Evolutionary conservation across 192 early-diverging fungal species (phyloP).

Genomic region (Coemansia sp.): DNA sequence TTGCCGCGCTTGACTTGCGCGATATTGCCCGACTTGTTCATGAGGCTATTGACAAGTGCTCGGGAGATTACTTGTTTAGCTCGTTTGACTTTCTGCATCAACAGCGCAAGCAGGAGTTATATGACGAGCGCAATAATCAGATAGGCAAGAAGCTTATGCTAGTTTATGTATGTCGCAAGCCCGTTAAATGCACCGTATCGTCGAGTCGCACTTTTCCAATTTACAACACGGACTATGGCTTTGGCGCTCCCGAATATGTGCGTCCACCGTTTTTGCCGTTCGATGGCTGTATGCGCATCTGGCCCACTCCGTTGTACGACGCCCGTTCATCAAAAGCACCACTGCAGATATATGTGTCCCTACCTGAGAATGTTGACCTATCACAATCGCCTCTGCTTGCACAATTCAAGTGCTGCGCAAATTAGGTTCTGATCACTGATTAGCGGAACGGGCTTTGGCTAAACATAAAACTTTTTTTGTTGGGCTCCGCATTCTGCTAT

Average conservation of each 20-base stretch:
- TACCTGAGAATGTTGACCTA: conserved; percentile 41
- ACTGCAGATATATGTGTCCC: conserved; percentile 42
- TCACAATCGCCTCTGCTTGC: conserved; percentile 29
- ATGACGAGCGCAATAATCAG: conserved; percentile 10
- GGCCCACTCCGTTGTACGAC: conserved; percentile 33
- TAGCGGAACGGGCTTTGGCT: not conserved
- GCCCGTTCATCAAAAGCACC: conserved; percentile 9
- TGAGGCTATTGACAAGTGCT: conserved; percentile 18
- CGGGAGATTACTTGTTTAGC: conserved; percentile 30
- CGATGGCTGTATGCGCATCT: conserved; percentile 52
- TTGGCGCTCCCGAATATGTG: conserved; percentile 42
- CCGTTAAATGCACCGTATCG: conserved; percentile 42
- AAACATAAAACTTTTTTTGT: not conserved
- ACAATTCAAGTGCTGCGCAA: conserved; percentile 8
- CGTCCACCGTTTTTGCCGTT: conserved; percentile 49
- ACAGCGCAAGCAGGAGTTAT: conserved; percentile 24
- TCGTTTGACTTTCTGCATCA: conserved; percentile 28
- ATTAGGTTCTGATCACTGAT: not conserved
- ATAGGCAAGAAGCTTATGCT: conserved; percentile 25
- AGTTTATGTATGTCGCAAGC: conserved; percentile 24
- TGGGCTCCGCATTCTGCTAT: conserved; percentile 1
- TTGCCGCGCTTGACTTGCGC: conserved; percentile 21
- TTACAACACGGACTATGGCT: conserved; percentile 46
- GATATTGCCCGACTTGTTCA: conserved; percentile 25
- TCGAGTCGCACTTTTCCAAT: conserved; percentile 50